A percentile compares a stretch with the other conserved stretches of the same genome.
phyloP scores from a whole-genome alignment of 2,329 filamentous ascomycete species.

The Drechslerella coelobrocha region DNA sequence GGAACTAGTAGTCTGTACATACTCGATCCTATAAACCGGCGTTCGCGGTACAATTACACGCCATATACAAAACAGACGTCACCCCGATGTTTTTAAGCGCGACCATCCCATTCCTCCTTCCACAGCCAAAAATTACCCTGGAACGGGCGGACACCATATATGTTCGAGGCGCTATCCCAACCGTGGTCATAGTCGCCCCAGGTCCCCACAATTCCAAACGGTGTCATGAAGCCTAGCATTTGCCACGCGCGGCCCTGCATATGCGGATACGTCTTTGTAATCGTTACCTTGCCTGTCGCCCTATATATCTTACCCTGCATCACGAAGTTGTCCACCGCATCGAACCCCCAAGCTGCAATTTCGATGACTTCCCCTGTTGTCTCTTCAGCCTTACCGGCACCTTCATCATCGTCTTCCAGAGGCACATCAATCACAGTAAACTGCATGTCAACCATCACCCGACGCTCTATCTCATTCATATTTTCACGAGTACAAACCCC shows the following conservation, averaged over 20 bases:
- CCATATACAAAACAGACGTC: slow-evolving; percentile 3
- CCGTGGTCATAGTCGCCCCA: slow-evolving; percentile 19
- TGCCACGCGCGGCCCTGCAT: too few relatives aligned
- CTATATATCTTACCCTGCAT: slow-evolving; percentile 28
- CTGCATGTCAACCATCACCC: slow-evolving; percentile 26
- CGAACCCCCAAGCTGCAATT: slow-evolving; percentile 19
- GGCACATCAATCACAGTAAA: slow-evolving; percentile 13
- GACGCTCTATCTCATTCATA: slow-evolving; percentile 22
- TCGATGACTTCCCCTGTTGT: neutral
- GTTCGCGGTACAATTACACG: neutral
- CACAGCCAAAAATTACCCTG: slow-evolving; percentile 41
- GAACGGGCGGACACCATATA: too few relatives aligned
- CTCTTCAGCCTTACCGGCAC: neutral
- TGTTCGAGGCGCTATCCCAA: too few relatives aligned
- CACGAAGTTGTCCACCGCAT: slow-evolving; percentile 14
- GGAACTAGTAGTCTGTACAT: slow-evolving; percentile 20
- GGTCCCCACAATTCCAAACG: slow-evolving; percentile 40
- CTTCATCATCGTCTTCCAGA: neutral
- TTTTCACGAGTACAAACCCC: slow-evolving; percentile 26
- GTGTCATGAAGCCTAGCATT: slow-evolving; percentile 39
- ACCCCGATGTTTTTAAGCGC: slow-evolving; percentile 10
- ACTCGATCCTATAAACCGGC: neutral
- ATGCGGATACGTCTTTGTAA: slow-evolving; percentile 23
- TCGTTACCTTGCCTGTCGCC: slow-evolving; percentile 26
- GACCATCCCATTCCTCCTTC: slow-evolving; percentile 38